These are phyloP conservation scores for Galerina sulciceps DNA, from an alignment of 768 basidiomycete genomes.

Conservation along the genomic window DNA sequence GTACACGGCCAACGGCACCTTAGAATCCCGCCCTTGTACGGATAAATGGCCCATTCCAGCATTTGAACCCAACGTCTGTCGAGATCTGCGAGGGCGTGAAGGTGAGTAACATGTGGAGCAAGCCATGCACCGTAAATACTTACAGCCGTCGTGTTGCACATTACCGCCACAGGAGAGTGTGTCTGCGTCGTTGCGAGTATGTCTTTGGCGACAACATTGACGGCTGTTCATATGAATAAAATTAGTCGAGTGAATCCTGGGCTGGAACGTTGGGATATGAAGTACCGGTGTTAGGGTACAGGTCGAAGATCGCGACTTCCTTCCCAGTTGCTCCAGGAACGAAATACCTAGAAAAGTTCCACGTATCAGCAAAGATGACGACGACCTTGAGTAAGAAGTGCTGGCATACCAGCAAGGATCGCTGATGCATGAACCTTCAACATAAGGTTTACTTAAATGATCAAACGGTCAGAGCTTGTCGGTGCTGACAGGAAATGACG, in stretches of 20 bases:
- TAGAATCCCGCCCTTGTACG: conserved; percentile 20
- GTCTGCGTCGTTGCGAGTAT: conserved; percentile 52
- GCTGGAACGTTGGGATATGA: conserved; percentile 7
- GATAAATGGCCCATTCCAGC: conserved; percentile 25
- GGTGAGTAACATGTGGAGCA: neutral
- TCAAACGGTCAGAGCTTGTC: neutral
- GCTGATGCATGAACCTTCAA: conserved; percentile 61
- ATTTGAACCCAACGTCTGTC: conserved; percentile 28
- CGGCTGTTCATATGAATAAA: conserved; percentile 32
- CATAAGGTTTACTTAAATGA: conserved; percentile 41
- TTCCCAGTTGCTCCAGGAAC: conserved; percentile 59
- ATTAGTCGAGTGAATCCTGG: neutral
- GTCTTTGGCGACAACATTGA: conserved; percentile 52
- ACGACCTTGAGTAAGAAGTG: neutral
- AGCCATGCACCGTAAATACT: conserved; percentile 12
- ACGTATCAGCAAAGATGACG: neutral
- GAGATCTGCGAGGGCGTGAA: conserved; percentile 12
- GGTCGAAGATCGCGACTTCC: conserved; percentile 61
- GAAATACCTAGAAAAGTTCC: conserved; percentile 36
- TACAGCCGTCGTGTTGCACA: conserved; percentile 60
- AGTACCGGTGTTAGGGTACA: conserved; percentile 58
- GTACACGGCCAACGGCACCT: no score
- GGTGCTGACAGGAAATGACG: neutral
- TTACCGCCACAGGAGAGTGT: conserved; percentile 44
- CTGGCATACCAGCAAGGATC: conserved; percentile 58